phyloP scores from a whole-genome alignment of 73 alveolate genomes.

The Tetrahymena thermophila region DNA sequence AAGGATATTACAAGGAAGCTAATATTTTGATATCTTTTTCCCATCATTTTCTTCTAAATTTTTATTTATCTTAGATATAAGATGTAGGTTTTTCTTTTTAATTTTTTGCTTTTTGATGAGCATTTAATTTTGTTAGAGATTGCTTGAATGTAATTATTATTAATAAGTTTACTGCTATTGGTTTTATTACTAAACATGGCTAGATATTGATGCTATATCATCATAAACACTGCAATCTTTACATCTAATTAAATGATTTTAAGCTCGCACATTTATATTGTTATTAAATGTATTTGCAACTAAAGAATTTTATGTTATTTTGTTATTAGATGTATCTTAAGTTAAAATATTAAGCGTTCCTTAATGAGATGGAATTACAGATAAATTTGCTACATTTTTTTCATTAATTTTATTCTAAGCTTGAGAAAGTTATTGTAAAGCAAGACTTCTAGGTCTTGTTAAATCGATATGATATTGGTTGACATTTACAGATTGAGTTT shows the following conservation, averaged over 20 bases:
- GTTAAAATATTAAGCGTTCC: neutral
- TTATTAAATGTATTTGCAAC: neutral
- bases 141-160: neutral
- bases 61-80: neutral
- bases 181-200: neutral
- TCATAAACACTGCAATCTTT: neutral
- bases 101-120: neutral
- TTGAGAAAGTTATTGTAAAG: neutral
- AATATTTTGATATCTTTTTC: neutral
- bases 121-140: neutral
- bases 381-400: neutral
- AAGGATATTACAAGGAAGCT: neutral
- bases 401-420: neutral
- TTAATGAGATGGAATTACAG: neutral
- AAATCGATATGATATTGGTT: neutral
- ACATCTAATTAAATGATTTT: neutral
- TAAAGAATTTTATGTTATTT: neutral
- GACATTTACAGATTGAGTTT: neutral
- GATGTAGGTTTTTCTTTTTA: neutral
- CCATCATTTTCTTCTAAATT: neutral
- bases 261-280: neutral
- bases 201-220: neutral
- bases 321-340: neutral
- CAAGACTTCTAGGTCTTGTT: neutral
- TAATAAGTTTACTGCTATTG: neutral